Conservation (phyloP, 768 basidiomycete species). For the Leccinum imitatum region DNA sequence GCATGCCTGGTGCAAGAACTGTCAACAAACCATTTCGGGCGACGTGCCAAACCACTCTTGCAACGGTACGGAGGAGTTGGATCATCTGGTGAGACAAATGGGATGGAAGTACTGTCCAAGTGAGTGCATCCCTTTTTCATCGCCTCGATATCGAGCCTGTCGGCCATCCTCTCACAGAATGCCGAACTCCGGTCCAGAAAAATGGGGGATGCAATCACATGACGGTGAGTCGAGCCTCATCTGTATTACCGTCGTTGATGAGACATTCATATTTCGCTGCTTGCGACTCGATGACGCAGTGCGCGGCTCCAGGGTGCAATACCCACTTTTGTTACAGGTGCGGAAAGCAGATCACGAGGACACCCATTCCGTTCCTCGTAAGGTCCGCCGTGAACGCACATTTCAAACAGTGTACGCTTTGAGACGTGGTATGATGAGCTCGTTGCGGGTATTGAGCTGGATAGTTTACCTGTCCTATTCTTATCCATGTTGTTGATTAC, state of each 20-base stretch:
- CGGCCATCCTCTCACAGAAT: conserved; percentile 28
- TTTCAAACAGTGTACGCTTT: conserved; percentile 33
- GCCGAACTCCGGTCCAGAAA: conserved; percentile 50
- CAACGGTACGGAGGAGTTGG: conserved; percentile 54
- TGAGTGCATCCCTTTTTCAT: conserved; percentile 17
- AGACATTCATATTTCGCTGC: not conserved
- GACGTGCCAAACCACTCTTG: conserved; percentile 49
- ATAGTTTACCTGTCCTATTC: not conserved
- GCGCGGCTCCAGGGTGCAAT: conserved; percentile 52
- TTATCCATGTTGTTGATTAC: not conserved
- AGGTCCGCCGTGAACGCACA: conserved; percentile 33
- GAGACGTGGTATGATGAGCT: not conserved
- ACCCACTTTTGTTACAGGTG: conserved; percentile 57
- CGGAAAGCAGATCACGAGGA: conserved; percentile 44
- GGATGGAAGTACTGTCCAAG: conserved; percentile 70
- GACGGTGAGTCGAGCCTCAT: conserved; percentile 41
- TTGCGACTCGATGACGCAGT: conserved; percentile 35
- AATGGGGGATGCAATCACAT: conserved; percentile 58
- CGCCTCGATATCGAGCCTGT: not conserved
- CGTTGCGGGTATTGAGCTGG: not conserved
- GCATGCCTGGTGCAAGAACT: conserved; percentile 60
- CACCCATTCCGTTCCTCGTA: conserved; percentile 33
- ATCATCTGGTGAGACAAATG: conserved; percentile 44
- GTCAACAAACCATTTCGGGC: conserved; percentile 39
- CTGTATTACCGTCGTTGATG: not conserved